Evolutionary conservation across 345 rosid genomes (phyloP).

Genomic region (Rhizophora apiculata): DNA sequence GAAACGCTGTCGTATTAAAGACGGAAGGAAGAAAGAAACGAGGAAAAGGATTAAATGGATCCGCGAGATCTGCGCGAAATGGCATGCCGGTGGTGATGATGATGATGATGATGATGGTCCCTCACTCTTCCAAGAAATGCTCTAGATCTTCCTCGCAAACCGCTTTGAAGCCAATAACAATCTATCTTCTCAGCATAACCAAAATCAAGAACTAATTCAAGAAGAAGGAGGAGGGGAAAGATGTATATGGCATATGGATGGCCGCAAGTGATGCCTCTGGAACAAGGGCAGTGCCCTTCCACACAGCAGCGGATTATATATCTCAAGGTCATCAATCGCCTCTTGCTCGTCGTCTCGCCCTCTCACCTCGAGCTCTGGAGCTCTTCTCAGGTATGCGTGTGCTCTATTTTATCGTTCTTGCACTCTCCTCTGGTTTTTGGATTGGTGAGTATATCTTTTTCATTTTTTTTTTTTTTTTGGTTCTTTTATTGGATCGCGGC

Average conservation of each 20-base stretch:
- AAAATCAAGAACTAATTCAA: background rate
- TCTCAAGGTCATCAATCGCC: slow-evolving; percentile 59
- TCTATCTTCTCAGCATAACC: background rate
- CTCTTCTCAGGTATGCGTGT: slow-evolving; percentile 45
- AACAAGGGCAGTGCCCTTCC: slow-evolving; percentile 57
- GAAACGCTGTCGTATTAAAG: background rate
- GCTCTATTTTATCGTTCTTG: slow-evolving; percentile 6
- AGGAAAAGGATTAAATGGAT: no score
- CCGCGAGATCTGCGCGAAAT: slow-evolving; percentile 3
- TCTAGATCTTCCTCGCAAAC: slow-evolving; percentile 18
- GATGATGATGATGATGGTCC: no score
- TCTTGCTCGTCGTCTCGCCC: slow-evolving; percentile 74
- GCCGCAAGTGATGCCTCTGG: slow-evolving; percentile 95
- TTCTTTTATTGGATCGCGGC: background rate
- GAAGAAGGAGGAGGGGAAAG: slow-evolving; percentile 13
- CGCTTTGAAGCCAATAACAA: slow-evolving; percentile 6
- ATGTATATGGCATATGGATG: slow-evolving; percentile 99
- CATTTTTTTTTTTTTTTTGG: no score
- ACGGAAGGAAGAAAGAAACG: no score
- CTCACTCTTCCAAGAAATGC: slow-evolving; percentile 5
- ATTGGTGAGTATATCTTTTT: background rate
- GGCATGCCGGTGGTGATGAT: background rate
- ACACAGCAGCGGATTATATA: slow-evolving; percentile 61
- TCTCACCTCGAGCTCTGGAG: slow-evolving; percentile 92
- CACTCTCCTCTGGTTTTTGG: background rate